Evolutionary conservation across 1,139 yeast species (phyloP), one percentile per base, ranked within the genome.

Genomic region (Yamadazyma dendronema): DNA sequence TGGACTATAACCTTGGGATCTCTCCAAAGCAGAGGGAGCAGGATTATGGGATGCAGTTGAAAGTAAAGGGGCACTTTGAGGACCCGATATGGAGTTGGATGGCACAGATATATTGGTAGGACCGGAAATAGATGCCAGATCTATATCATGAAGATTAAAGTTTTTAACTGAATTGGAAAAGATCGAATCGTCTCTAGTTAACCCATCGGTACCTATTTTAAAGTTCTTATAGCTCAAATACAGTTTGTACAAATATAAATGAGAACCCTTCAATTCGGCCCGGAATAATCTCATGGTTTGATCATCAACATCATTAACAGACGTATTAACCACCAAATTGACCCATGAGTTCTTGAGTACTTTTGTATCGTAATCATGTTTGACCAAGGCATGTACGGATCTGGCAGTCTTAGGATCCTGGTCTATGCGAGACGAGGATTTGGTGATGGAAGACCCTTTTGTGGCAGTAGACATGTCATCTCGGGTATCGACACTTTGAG

Each of bases 221-320:
- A 48, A 45, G 24, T 40, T 47, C 27, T 36, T 39, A 22, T 31
- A 39, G 16, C 35, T 37, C 32, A 43, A 42, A 22, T 17, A 31
- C 12, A 36, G 33, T 50, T 77, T 81, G 60, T 74, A 81, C 17
- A 84, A 54, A 43, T 69, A 68, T 38, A 84, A 56, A 36, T 70
- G 69, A 0, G 86, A 72, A 7, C 94, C 94, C 48, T 71, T 76
- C 44, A 84, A 61, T 53, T 82, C 89, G 0, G 81, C 84, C 39
- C 83, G 67, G 47, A 63, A 77, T 25, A 83, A 52, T 44, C 71
- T 72, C 48, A 73, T 54, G 27, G 61, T 55, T 16, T 61, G 63
- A 31, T 66, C 75, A 37, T 57, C 54, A 38, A 68, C 68, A 30
- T 68, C 72, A 39, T 60, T 55, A n/a, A 37, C 44, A 12, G 38